Evolutionary conservation across 2,329 filamentous ascomycete species (phyloP), one percentile per base, ranked within the genome.

Genomic region (Pleurostoma richardsiae): DNA sequence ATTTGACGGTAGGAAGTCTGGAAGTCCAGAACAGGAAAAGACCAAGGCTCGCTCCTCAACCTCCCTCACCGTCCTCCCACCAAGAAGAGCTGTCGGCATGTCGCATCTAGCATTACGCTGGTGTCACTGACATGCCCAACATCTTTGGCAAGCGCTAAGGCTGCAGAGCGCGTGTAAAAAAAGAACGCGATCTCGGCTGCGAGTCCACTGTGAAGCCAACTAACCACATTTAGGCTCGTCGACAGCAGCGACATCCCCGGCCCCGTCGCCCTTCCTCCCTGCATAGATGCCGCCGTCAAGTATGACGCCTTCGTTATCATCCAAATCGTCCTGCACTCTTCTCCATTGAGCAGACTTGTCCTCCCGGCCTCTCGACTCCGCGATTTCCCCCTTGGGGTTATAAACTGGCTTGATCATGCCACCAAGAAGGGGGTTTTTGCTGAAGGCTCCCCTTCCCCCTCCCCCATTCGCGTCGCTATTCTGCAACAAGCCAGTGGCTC

Each of bases 401-500:
- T 69, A 81, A 4, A 83, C 77, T 0, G 86, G 86, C 54, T 79
- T 75, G 53, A 90, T 85, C 52, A 89, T 58, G 0, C 76, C 75
- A 3, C 79, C 79, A 10, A 88, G 66, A 30, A 89, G 63, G 2
- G 86, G 86, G 52, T 90, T 90, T 47, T 70, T 75, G 54, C 82
- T 85, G 56, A 87, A 89, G 3, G 79, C 79, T 1, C 83, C 82
- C 4, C 74, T 72, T n/a, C 55, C 59, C 38, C 62, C 59, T 19
- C 53, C 52, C 4, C 52, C 57, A 41, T 59, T 61, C 45, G 70
- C 69, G 2, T 60, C 61, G 8, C 59, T 60, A 4, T 60, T 66
- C 54, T 68, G 67, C 42, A 54, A 62, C 45, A 67, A 45, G 6
- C 49, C 51, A 0, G 53, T 44, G 11, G 41, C 46, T 36, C 47